Evolutionary conservation across 2,329 filamentous ascomycete species (phyloP).

Genomic region (Hypoxylon rubiginosum): DNA sequence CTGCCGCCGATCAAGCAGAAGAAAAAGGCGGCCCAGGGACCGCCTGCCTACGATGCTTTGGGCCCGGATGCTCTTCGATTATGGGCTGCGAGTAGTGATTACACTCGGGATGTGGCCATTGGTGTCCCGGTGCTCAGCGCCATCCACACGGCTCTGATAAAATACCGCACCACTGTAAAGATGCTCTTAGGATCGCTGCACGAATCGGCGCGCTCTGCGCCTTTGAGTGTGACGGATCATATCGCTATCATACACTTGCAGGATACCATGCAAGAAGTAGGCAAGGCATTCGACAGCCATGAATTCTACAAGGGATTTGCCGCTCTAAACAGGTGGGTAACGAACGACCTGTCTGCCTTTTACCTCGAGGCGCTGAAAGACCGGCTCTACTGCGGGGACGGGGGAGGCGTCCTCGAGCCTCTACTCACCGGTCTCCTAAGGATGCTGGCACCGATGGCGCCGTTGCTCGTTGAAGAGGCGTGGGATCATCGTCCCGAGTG

Average conservation of each 20-base stretch:
- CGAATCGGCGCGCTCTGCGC: constrained; percentile 62
- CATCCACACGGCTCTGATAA: constrained; percentile 82
- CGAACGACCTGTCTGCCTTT: constrained; percentile 87
- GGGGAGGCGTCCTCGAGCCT: constrained; percentile 72
- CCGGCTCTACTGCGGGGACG: constrained; percentile 85
- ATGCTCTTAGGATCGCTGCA: constrained; percentile 86
- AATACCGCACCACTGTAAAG: constrained; percentile 90
- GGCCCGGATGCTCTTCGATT: constrained; percentile 89
- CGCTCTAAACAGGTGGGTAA: constrained; percentile 83
- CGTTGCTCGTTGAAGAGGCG: constrained; percentile 87
- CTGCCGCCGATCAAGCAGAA: constrained; percentile 77
- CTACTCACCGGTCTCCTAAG: constrained; percentile 80
- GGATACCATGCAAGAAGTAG: constrained; percentile 74
- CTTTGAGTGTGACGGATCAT: constrained; percentile 74
- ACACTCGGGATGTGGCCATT: constrained; percentile 87
- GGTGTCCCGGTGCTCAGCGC: constrained; percentile 82
- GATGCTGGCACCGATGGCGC: constrained; percentile 85
- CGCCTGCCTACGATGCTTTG: constrained; percentile 73
- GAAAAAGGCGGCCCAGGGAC: constrained; percentile 61
- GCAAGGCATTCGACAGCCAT: constrained; percentile 74
- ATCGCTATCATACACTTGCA: constrained; percentile 83
- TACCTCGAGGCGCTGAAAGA: constrained; percentile 96
- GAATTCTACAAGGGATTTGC: constrained; percentile 86
- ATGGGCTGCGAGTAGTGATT: constrained; percentile 94
- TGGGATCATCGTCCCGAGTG: constrained; percentile 81